Evolutionary conservation across 2,329 filamentous ascomycete genomes (phyloP), one percentile per base, ranked within the genome.

Genomic region (Calonectria hongkongensis): DNA sequence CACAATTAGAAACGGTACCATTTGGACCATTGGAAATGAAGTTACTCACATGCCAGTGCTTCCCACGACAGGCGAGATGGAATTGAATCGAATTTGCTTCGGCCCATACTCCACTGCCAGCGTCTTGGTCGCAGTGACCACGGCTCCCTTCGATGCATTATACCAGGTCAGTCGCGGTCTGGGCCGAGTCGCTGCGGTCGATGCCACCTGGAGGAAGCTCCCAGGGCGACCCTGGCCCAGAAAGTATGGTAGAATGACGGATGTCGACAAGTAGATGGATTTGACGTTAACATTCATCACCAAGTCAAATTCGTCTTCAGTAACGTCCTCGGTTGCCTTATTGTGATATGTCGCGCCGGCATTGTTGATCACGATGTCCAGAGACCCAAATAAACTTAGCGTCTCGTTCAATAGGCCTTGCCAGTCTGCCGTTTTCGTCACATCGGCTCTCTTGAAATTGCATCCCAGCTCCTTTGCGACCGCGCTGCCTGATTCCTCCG

Each of bases 21-120:
- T 2, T n/a, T 25, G 16, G 5, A 54, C 12, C 65, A 9, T 21
- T 4, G 33, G 21, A n/a, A 30, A 41, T 6, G 5, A 21, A n/a
- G 33, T 6, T 2, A 81, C 83, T 80, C 50, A 84, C 85, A 95
- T 87, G 3, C 90, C 92, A 0, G 93, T 95, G 18, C 88, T 90
- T 1, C 90, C 92, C 1, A 94, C 86, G 0, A 94, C 88, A 0
- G 93, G 93, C 58, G 92, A 94, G 16, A 95, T 90, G 2, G 90
- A 89, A 74, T 95, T 95, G 78, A 95, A 92, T 0, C 93, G 89
- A 75, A 96, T 94, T 76, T 94, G 89, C 68, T 94, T 89, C 0
- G 90, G 88, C 0, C 92, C 94, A 77, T 93, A 95, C 82, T 95
- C 94, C 1, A 93, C 91, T 0, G 93, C 94, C 75, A 96, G 82